Base-by-base conservation (phyloP, 1,139 yeast genomes). In the Diutina catenulata region DNA sequence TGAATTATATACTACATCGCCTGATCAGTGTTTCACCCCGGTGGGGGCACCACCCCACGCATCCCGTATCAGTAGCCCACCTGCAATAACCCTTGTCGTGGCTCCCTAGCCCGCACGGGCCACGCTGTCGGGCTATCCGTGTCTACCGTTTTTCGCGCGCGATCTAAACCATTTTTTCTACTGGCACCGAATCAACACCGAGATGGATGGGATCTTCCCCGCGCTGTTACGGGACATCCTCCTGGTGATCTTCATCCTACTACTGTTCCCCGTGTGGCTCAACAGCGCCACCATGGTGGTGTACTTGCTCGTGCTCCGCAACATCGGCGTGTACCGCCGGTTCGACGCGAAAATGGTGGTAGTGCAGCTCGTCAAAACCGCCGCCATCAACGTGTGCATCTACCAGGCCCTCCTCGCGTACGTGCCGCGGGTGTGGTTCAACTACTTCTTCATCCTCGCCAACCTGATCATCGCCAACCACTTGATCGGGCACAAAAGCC, bases 291-390 rank as follows among this genome's bases (percentile, higher is more conserved):
- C 21, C 7, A 21, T 31, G 35, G 13, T 21, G 18, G 22, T 31
- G n/a, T 31, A 31, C 35, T 24, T 31, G 11, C 35, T 31, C 16
- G 35, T 31, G 16, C 35, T 31, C 25, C 35, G 35, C 24, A 31
- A 31, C 22, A 21, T 31, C 24, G 35, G 25, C 25, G 22, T 31
- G 18, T 31, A 31, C 25, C 21, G 21, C 18, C 35, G 35, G 19
- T 31, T 31, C 13, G 35, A 31, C 22, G 20, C 20, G 14, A 31
- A 31, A 18, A 31, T 31, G 35, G 35, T 31, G 35, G 13, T 31
- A n/a, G 35, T 31, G 25, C 35, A 31, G 22, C 21, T 31, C 21
- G 35, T 31, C 25, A 31, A 31, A n/a, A 31, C 35, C n/a, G 35
- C 35, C 6, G 35, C 35, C 7, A 21, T 31, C n/a, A 31, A 31